Evolutionary conservation across 306 rosid genomes (phyloP), one percentile per base, ranked within the genome.

Genomic region (Oemleria cerasiformis): DNA sequence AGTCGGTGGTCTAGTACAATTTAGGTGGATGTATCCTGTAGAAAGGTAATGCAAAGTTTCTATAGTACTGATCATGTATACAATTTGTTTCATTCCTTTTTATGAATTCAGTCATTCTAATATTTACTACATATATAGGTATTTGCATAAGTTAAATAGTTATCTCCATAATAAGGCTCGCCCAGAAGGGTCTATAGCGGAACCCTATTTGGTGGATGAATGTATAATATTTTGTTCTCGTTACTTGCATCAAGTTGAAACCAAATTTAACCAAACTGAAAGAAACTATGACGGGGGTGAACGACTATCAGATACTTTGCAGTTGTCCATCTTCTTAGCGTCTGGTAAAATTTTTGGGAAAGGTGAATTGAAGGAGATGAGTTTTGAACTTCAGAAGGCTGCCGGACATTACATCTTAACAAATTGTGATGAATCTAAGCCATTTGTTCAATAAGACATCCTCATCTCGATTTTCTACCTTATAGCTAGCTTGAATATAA

Each of bases 131-230:
- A 0, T 19, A 9, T 0, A 2, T 55, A 74, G 66, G 72, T 43
- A 65, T 56, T 53, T 74, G 48, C 21, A 14, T 6, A 45, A 19
- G 9, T 23, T 55, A 0, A 74, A 65, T 10, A 0, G 20, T 15
- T 74, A 74, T 65, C 65, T 64, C 21, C 17, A n/a, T 36, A 73
- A 74, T 25, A 74, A 53, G 45, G 72, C 56, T 49, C 55, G 4
- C 14, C 51, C 14, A 20, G 16, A 73, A 39, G 44, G 53, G 14
- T 73, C 36, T 1, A 74, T 63, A 11, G 42, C 4, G 11, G 19
- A 50, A 62, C 40, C 51, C 2, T 73, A 63, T 36, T 51, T 51
- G 12, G 57, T 4, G 17, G 56, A 51, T 16, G 60, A 55, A 7
- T 21, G 60, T 23, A 9, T 55, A 55, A 55, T 12, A 55, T 21